phyloP scores from a whole-genome alignment of 768 basidiomycete genomes.

The Sutorius australiensis region DNA sequence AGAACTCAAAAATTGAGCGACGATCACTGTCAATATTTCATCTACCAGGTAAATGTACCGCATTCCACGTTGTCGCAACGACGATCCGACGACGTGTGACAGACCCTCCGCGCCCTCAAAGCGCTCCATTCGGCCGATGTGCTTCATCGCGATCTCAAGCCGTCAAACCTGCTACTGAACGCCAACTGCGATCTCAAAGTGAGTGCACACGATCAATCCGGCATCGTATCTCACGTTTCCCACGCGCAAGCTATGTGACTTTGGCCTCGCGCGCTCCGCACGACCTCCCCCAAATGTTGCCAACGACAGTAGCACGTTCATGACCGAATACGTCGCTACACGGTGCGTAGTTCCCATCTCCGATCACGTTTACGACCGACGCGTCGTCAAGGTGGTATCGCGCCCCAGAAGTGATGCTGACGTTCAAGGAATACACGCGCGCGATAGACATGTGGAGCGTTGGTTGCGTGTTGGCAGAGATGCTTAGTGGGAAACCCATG shows the following conservation, averaged over 20 bases:
- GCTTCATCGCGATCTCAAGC: slow-evolving; percentile 93
- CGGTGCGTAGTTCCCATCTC: slow-evolving; percentile 41
- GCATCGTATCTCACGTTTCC: neutral
- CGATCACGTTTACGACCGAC: neutral
- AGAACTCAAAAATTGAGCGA: slow-evolving; percentile 91
- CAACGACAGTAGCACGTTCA: slow-evolving; percentile 74
- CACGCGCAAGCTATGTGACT: slow-evolving; percentile 66
- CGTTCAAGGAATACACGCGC: slow-evolving; percentile 92
- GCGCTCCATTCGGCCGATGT: slow-evolving; percentile 94
- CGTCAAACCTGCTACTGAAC: slow-evolving; percentile 91
- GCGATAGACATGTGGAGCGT: slow-evolving; percentile 88
- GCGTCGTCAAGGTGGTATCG: slow-evolving; percentile 76
- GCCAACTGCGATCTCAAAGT: slow-evolving; percentile 97
- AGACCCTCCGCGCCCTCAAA: slow-evolving; percentile 88
- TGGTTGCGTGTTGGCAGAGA: slow-evolving; percentile 85
- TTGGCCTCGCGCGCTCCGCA: slow-evolving; percentile 80
- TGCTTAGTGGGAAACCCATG: slow-evolving; percentile 86
- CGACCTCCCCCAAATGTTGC: slow-evolving; percentile 69
- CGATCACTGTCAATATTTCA: slow-evolving; percentile 96
- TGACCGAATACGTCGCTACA: slow-evolving; percentile 96
- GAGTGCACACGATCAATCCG: slow-evolving; percentile 14
- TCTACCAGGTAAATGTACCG: slow-evolving; percentile 70
- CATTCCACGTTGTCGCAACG: neutral
- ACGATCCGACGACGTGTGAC: slow-evolving; percentile 1
- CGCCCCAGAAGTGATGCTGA: slow-evolving; percentile 97